Conservation (phyloP, 805 yeast species). For the Ascoidea rubescens region DNA sequence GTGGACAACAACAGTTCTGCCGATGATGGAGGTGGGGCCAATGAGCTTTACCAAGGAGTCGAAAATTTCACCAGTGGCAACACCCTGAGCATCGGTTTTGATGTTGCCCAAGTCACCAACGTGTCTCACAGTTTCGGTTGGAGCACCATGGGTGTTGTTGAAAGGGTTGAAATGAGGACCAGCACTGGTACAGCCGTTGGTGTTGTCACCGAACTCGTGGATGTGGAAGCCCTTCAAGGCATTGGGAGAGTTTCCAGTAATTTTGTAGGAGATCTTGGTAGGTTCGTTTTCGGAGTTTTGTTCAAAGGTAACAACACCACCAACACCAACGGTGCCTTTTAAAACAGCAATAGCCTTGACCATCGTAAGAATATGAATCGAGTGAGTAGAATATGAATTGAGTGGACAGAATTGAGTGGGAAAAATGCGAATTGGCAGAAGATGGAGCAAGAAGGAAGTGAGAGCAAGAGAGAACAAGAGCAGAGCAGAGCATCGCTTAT, state of each 20-base stretch:
- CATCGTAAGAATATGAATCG: neutral
- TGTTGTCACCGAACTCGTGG: constrained; percentile 96
- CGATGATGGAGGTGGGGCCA: constrained; percentile 80
- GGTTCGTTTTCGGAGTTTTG: constrained; percentile 70
- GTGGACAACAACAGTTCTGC: constrained; percentile 93
- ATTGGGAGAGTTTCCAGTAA: constrained; percentile 77
- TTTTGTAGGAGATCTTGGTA: constrained; percentile 79
- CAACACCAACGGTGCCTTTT: constrained; percentile 86
- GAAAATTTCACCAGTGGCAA: constrained; percentile 79
- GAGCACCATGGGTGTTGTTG: constrained; percentile 82
- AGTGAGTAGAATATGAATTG: neutral
- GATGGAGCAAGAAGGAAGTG: neutral
- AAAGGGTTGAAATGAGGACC: constrained; percentile 97
- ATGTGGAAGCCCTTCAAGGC: constrained; percentile 95
- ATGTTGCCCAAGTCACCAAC: constrained; percentile 97
- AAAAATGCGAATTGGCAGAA: neutral
- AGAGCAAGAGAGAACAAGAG: no score
- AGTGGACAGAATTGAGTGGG: neutral
- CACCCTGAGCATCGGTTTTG: constrained; percentile 73
- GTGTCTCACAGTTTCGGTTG: constrained; percentile 68
- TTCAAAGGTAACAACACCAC: constrained; percentile 80
- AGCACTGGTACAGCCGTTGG: constrained; percentile 98
- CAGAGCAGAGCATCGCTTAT: no score
- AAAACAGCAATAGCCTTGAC: constrained; percentile 65
- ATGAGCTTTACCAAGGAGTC: constrained; percentile 68